Conservation (phyloP, 352 stramenopile species). For the Phytophthora europaea region DNA sequence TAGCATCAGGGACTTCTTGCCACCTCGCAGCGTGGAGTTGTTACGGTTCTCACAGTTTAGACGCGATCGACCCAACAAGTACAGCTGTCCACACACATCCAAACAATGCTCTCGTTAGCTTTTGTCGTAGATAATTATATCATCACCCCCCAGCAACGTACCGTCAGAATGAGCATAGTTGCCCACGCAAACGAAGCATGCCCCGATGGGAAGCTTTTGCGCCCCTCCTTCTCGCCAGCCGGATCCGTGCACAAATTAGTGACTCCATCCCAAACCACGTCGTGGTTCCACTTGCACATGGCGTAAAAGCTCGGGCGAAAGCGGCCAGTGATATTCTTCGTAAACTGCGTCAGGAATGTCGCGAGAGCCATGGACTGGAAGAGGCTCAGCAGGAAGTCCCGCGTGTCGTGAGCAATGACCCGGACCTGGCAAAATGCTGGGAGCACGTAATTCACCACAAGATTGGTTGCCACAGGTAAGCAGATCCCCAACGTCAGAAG, state of each 20-base stretch:
- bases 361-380: slow-evolving; percentile 60
- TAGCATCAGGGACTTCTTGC: slow-evolving; percentile 70
- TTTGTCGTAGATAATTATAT: background rate
- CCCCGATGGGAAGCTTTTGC: slow-evolving; percentile 86
- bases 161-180: slow-evolving; percentile 82
- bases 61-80: slow-evolving; percentile 75
- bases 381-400: slow-evolving; percentile 82
- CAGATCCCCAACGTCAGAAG: slow-evolving; percentile 43
- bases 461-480: slow-evolving; percentile 58
- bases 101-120: background rate
- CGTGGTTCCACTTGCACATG: slow-evolving; percentile 80
- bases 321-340: slow-evolving; percentile 71
- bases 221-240: slow-evolving; percentile 72
- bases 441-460: slow-evolving; percentile 74
- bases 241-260: slow-evolving; percentile 75
- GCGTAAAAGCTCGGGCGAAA: slow-evolving; percentile 79
- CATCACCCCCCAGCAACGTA: slow-evolving; percentile 26
- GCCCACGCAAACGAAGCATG: slow-evolving; percentile 81
- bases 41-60: slow-evolving; percentile 72
- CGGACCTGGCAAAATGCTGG: slow-evolving; percentile 56
- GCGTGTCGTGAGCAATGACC: slow-evolving; percentile 75
- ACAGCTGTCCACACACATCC: slow-evolving; percentile 44
- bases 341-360: slow-evolving; percentile 72
- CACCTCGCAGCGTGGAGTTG: slow-evolving; percentile 57
- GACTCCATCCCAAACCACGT: slow-evolving; percentile 77